Evolutionary conservation across 371 early-diverging fungal genomes (phyloP).

Genomic region (Syncephalastrum monosporum): DNA sequence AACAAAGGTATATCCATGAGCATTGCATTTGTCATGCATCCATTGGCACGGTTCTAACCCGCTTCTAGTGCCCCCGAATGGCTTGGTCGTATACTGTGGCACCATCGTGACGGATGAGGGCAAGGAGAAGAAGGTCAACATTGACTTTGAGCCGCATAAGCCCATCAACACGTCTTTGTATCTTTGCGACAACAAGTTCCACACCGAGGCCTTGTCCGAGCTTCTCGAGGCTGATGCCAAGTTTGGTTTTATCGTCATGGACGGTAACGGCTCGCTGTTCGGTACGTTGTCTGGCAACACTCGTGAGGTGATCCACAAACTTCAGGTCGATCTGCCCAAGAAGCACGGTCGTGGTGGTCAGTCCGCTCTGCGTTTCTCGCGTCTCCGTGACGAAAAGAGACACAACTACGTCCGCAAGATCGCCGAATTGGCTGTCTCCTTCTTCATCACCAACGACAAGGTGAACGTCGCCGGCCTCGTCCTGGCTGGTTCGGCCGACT

Average conservation of each 20-base stretch:
- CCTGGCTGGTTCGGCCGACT: slow-evolving; percentile 96
- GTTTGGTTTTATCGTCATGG: slow-evolving; percentile 98
- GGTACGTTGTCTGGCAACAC: slow-evolving; percentile 94
- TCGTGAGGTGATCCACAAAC: slow-evolving; percentile 90
- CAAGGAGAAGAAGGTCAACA: slow-evolving; percentile 97
- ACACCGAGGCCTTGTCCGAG: slow-evolving; percentile 90
- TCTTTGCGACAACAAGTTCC: slow-evolving; percentile 99
- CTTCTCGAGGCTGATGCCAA: slow-evolving; percentile 91
- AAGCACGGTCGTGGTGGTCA: slow-evolving; percentile 99
- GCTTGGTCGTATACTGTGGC: slow-evolving; percentile 91
- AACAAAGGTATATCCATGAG: slow-evolving; percentile 52
- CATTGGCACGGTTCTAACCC: background rate
- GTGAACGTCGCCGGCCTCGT: slow-evolving; percentile 92
- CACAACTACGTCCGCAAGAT: slow-evolving; percentile 98
- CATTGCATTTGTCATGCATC: background rate
- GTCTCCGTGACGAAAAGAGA: slow-evolving; percentile 97
- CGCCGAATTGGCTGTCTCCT: slow-evolving; percentile 89
- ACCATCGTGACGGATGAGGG: slow-evolving; percentile 95
- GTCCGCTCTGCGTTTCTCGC: slow-evolving; percentile 97
- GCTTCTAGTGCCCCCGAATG: slow-evolving; percentile 79
- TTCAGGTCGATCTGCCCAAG: slow-evolving; percentile 96
- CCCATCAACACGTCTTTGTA: slow-evolving; percentile 98
- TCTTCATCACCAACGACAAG: slow-evolving; percentile 92
- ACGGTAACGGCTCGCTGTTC: slow-evolving; percentile 96
- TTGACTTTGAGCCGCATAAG: slow-evolving; percentile 98